Percentiles rank a stretch among this genome's conserved stretches.
phyloP scores from a whole-genome alignment of 164 flowering plant genomes.

The Vitis riparia region DNA sequence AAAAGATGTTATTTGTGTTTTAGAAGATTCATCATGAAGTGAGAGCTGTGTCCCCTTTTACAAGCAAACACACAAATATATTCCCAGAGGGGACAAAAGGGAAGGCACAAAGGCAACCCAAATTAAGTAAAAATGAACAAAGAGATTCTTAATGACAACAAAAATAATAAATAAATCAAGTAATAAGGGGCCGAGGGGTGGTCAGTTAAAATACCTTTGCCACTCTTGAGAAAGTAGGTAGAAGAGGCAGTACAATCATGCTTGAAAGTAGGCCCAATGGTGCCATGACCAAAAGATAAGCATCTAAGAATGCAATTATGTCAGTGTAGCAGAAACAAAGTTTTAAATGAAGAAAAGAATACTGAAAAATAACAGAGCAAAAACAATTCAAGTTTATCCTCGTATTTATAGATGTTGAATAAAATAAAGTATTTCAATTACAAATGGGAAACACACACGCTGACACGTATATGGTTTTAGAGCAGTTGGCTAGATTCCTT shows the following conservation, averaged over 20 bases:
- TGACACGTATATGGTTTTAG: too few species aligned
- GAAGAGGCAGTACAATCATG: constrained; percentile 26
- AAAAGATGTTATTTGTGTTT: neutral
- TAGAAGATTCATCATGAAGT: neutral
- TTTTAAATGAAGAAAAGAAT: neutral
- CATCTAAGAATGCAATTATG: constrained; percentile 20
- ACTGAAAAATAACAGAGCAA: neutral
- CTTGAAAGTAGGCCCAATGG: constrained; percentile 33
- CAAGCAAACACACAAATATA: too few species aligned
- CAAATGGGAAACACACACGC: neutral
- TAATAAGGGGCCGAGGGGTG: neutral
- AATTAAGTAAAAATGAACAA: too few species aligned
- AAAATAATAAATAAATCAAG: too few species aligned
- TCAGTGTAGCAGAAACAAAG: neutral
- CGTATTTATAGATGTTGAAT: neutral
- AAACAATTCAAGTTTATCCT: neutral
- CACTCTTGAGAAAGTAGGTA: constrained; percentile 28
- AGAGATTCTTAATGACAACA: too few species aligned
- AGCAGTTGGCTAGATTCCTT: neutral
- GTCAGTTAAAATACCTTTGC: constrained; percentile 18
- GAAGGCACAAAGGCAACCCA: too few species aligned
- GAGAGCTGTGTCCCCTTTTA: neutral
- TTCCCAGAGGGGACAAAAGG: too few species aligned
- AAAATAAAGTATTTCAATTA: neutral
- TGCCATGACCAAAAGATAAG: constrained; percentile 33